Evolutionary conservation across 2,329 filamentous ascomycete genomes (phyloP).

Genomic region (Zymoseptoria brevis): DNA sequence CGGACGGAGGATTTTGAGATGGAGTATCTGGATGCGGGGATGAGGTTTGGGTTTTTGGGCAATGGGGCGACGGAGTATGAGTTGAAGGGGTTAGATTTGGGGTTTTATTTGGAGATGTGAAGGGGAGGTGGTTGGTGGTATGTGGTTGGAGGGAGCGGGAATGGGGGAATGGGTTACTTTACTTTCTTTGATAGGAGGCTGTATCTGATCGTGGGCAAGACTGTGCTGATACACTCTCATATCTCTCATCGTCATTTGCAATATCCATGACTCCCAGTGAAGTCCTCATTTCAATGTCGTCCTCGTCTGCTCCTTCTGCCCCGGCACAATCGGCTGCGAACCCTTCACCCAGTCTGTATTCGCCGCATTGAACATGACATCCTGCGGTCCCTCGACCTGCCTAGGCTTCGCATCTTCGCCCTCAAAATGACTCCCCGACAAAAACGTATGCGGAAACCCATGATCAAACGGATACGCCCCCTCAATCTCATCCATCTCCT

Average conservation of each 20-base stretch:
- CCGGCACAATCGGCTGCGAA: conserved; percentile 9
- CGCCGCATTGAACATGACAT: conserved; percentile 27
- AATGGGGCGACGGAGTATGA: conserved; percentile 30
- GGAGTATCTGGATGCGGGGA: conserved; percentile 33
- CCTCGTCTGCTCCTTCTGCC: neutral
- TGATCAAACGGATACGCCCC: conserved; percentile 52
- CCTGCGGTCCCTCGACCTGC: conserved; percentile 26
- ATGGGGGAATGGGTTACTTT: too few species aligned
- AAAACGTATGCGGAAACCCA: conserved; percentile 59
- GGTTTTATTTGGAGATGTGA: conserved; percentile 26
- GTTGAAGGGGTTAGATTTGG: conserved; percentile 5
- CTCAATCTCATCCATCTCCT: conserved; percentile 62
- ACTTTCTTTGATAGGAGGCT: too few species aligned
- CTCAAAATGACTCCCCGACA: conserved; percentile 27
- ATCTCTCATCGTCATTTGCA: too few species aligned
- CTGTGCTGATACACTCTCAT: neutral
- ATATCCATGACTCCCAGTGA: too few species aligned
- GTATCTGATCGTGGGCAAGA: too few species aligned
- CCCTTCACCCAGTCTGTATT: conserved; percentile 10
- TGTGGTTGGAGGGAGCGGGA: too few species aligned
- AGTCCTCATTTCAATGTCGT: neutral
- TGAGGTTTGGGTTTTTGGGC: conserved; percentile 41
- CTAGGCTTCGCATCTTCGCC: neutral
- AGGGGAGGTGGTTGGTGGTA: too few species aligned
- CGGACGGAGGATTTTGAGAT: conserved; percentile 43